phyloP scores from a whole-genome alignment of 164 flowering plant species.

The Hamamelis virginiana region DNA sequence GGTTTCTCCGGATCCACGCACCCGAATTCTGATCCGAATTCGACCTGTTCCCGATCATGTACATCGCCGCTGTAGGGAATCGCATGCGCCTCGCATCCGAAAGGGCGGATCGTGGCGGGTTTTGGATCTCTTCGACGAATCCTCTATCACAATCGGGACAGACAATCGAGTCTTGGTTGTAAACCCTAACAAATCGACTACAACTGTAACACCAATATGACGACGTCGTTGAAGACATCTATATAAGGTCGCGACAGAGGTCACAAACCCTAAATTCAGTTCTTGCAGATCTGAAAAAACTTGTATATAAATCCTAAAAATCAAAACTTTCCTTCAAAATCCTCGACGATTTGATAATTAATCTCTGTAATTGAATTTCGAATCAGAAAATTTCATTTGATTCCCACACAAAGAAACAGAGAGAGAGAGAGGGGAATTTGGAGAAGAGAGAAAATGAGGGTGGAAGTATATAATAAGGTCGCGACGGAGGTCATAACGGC shows the following conservation, averaged over 20 bases:
- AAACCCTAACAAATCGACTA: slow-evolving; percentile 46
- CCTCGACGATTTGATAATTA: neutral
- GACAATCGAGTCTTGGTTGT: slow-evolving; percentile 22
- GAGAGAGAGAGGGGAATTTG: neutral
- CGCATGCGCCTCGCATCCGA: slow-evolving; percentile 26
- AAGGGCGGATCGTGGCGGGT: slow-evolving; percentile 17
- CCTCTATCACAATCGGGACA: slow-evolving; percentile 65
- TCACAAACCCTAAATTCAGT: neutral
- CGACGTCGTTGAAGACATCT: slow-evolving; percentile 21
- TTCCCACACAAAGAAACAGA: neutral
- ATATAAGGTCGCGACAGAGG: no score
- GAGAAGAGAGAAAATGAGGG: neutral
- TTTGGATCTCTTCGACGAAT: slow-evolving; percentile 51
- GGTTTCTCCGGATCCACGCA: slow-evolving; percentile 26
- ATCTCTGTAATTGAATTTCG: neutral
- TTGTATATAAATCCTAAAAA: neutral
- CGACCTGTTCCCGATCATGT: slow-evolving; percentile 28
- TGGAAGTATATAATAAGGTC: neutral
- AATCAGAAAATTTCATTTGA: neutral
- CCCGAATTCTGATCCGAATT: slow-evolving; percentile 17
- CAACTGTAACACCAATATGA: slow-evolving; percentile 71
- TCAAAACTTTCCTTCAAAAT: neutral
- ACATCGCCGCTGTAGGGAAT: slow-evolving; percentile 43
- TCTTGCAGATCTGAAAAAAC: neutral
- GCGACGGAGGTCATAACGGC: neutral